Evolutionary conservation across 441 rosid genomes (phyloP).

Genomic region (Flueggea neowawraea): DNA sequence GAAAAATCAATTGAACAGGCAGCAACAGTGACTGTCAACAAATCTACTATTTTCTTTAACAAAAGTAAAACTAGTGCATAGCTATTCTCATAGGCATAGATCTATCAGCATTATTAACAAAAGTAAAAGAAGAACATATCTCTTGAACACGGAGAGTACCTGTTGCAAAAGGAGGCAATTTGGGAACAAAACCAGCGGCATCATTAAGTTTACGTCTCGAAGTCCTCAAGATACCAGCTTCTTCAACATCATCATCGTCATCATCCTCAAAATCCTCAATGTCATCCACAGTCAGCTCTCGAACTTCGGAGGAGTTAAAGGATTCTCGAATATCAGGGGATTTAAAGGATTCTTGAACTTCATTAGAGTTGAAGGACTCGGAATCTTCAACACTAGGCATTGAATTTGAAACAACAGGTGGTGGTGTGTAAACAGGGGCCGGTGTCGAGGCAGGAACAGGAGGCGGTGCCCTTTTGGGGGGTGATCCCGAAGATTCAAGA

Average conservation of each 20-base stretch:
- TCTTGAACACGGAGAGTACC: too few species aligned
- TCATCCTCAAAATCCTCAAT: conserved; percentile 97
- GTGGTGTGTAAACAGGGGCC: conserved; percentile 48
- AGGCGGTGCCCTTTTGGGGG: conserved; percentile 94
- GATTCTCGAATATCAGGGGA: too few species aligned
- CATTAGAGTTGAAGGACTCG: conserved; percentile 73
- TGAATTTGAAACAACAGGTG: conserved; percentile 47
- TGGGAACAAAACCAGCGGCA: conserved; percentile 69
- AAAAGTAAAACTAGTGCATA: too few species aligned
- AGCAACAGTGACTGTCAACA: too few species aligned
- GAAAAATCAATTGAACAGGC: too few species aligned
- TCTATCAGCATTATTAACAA: too few species aligned
- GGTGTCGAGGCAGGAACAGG: conserved; percentile 42
- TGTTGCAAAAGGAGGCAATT: conserved; percentile 80
- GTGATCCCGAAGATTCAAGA: conserved; percentile 84
- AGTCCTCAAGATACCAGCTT: conserved; percentile 58
- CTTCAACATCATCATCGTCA: conserved; percentile 47
- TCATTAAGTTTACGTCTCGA: conserved; percentile 70
- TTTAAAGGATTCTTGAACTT: conserved; percentile 38
- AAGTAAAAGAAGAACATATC: not conserved
- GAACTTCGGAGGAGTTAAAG: conserved; percentile 52
- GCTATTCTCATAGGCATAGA: too few species aligned
- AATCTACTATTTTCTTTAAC: too few species aligned
- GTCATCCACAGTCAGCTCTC: conserved; percentile 95
- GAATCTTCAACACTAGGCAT: conserved; percentile 55